phyloP scores from a whole-genome alignment of 1,139 yeast genomes.

The Nakaseomyces bracarensis region DNA sequence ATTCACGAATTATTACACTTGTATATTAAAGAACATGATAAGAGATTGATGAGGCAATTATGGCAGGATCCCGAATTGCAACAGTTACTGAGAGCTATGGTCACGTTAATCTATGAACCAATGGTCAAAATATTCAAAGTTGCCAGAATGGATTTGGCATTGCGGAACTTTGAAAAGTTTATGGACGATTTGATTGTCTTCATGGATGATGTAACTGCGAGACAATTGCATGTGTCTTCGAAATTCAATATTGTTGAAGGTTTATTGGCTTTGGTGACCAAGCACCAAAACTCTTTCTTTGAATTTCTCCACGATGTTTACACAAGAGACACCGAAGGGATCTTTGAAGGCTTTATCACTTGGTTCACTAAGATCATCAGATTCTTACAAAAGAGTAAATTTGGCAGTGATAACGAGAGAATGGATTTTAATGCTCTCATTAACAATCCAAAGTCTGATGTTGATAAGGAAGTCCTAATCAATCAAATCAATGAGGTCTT shows the following conservation, averaged over 20 bases:
- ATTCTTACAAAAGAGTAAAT: constrained; percentile 50
- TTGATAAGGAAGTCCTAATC: constrained; percentile 34
- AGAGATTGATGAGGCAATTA: constrained; percentile 59
- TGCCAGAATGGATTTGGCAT: constrained; percentile 68
- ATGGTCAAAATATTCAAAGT: constrained; percentile 65
- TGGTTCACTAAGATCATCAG: constrained; percentile 65
- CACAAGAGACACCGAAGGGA: constrained; percentile 57
- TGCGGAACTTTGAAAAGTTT: constrained; percentile 64
- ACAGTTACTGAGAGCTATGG: constrained; percentile 56
- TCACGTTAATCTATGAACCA: constrained; percentile 78
- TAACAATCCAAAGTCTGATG: constrained; percentile 17
- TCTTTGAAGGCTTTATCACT: constrained; percentile 59
- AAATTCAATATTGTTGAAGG: constrained; percentile 50
- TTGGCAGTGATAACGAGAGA: constrained; percentile 30
- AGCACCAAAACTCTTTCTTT: constrained; percentile 65
- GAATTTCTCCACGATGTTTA: constrained; percentile 71
- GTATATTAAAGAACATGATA: constrained; percentile 63
- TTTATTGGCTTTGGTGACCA: constrained; percentile 54
- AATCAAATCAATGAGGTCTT: constrained; percentile 41
- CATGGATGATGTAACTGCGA: constrained; percentile 39
- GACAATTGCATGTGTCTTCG: constrained; percentile 35
- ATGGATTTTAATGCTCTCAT: constrained; percentile 36
- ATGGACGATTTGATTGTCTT: constrained; percentile 59
- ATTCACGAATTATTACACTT: constrained; percentile 57
- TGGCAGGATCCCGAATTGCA: constrained; percentile 84